These are phyloP conservation scores for Chenopodium berlandieri DNA, from an alignment of 148 eudicot species.

Conservation along the genomic window DNA sequence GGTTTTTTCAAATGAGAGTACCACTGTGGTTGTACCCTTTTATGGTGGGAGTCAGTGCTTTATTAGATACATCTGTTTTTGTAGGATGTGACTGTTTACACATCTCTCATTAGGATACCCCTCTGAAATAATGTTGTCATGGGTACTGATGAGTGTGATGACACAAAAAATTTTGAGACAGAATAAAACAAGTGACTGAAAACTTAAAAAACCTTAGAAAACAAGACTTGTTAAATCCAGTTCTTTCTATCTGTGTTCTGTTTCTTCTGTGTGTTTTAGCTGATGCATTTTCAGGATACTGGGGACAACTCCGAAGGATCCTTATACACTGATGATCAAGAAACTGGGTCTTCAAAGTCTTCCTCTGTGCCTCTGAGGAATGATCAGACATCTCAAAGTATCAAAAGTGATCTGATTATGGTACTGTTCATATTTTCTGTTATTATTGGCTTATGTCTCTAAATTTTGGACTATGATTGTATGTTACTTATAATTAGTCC, in stretches of 20 bases:
- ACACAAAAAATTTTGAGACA: background rate
- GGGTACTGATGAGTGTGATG: background rate
- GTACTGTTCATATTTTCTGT: conserved; percentile 28
- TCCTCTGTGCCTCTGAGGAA: conserved; percentile 43
- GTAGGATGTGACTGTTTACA: background rate
- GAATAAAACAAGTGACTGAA: background rate
- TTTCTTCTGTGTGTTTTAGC: background rate
- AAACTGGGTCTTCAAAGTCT: conserved; percentile 44
- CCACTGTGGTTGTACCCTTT: background rate
- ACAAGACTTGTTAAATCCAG: background rate
- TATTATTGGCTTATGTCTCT: background rate
- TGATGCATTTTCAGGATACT: conserved; percentile 45
- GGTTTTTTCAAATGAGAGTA: background rate
- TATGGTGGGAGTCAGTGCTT: background rate
- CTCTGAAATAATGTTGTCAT: background rate
- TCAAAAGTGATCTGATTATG: conserved; percentile 70
- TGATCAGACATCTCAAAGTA: conserved; percentile 48
- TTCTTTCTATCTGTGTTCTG: conserved; percentile 1
- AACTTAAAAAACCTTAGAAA: background rate
- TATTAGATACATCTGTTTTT: background rate
- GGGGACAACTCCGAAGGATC: conserved; percentile 36
- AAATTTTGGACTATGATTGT: conserved; percentile 15
- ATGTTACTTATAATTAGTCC: conserved; percentile 19
- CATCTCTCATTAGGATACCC: background rate
- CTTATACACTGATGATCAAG: conserved; percentile 34